A percentile compares a stretch with the other conserved stretches of the same genome.
Evolutionary conservation across 2,329 filamentous ascomycete genomes (phyloP).

Genomic region (Curvularia sp.): DNA sequence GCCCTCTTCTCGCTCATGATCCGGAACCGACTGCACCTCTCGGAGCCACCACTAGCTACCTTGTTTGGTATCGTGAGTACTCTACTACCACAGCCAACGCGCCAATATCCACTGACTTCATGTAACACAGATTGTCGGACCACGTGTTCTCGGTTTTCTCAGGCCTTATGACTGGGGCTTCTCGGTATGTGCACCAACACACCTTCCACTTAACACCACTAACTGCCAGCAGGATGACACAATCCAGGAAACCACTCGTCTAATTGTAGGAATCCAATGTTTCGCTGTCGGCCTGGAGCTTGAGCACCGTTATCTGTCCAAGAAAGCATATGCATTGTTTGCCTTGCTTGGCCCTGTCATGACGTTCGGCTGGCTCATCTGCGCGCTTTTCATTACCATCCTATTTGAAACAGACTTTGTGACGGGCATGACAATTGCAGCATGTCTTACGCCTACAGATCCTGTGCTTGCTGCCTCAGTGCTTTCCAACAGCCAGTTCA

Average conservation of each 20-base stretch:
- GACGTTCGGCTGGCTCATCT: conserved; percentile 58
- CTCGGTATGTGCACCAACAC: conserved; percentile 13
- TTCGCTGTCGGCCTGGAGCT: conserved; percentile 50
- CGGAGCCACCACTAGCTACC: conserved; percentile 57
- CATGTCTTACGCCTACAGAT: conserved; percentile 64
- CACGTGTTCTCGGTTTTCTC: conserved; percentile 50
- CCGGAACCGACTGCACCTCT: conserved; percentile 57
- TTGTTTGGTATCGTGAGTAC: conserved; percentile 51
- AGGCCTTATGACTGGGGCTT: conserved; percentile 52
- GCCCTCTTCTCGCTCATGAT: conserved; percentile 56
- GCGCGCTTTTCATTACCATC: conserved; percentile 55
- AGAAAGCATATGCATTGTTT: conserved; percentile 60
- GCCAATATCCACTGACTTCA: not conserved
- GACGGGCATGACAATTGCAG: conserved; percentile 60
- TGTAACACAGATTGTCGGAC: conserved; percentile 46
- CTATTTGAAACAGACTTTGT: conserved; percentile 57
- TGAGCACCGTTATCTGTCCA: conserved; percentile 56
- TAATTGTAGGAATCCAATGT: conserved; percentile 56
- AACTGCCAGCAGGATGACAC: conserved; percentile 46
- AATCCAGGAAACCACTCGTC: conserved; percentile 52
- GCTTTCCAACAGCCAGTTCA: conserved; percentile 61
- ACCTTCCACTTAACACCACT: not conserved
- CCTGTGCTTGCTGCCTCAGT: conserved; percentile 63
- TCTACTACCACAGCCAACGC: not conserved
- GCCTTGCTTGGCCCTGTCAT: conserved; percentile 62